phyloP scores from a whole-genome alignment of 148 eudicot genomes.

The Silene uniflora region DNA sequence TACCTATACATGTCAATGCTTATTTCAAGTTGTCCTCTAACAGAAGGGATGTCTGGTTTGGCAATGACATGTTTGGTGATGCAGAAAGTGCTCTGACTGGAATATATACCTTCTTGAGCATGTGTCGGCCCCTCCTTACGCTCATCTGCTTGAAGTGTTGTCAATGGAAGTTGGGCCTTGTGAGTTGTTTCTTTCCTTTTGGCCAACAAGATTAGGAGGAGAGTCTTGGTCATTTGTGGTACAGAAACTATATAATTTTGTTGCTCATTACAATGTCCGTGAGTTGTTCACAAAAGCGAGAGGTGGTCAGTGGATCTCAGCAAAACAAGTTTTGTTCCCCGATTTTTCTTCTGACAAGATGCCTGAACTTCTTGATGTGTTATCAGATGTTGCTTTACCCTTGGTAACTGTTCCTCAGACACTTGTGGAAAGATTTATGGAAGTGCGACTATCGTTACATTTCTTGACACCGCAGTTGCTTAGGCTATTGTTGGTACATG shows the following conservation, averaged over 20 bases:
- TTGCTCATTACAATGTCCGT: conserved; percentile 74
- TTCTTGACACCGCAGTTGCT: conserved; percentile 87
- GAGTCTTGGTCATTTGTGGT: conserved; percentile 95
- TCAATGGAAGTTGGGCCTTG: conserved; percentile 74
- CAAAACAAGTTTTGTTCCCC: conserved; percentile 87
- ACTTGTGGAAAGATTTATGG: conserved; percentile 74
- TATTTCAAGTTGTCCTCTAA: conserved; percentile 95
- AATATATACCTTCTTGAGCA: conserved; percentile 86
- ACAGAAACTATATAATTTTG: conserved; percentile 66
- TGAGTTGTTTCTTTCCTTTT: conserved; percentile 75
- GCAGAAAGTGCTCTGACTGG: conserved; percentile 96
- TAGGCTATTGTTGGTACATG: conserved; percentile 64
- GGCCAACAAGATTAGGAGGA: conserved; percentile 62
- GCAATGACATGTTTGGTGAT: conserved; percentile 99
- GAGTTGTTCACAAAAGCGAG: conserved; percentile 78
- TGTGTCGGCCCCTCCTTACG: conserved; percentile 95
- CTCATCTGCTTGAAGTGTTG: conserved; percentile 78
- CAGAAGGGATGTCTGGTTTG: conserved; percentile 98
- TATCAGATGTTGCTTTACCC: conserved; percentile 81
- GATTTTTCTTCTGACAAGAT: conserved; percentile 70
- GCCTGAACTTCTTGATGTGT: conserved; percentile 66
- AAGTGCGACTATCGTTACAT: conserved; percentile 73
- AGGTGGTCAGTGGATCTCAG: conserved; percentile 96
- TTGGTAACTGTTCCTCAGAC: conserved; percentile 54
- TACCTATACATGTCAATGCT: conserved; percentile 90